Percentiles rank a stretch among this genome's conserved stretches.
Conservation (phyloP, 176 grass and related monocot species). For the Rhynchospora tenuis region DNA sequence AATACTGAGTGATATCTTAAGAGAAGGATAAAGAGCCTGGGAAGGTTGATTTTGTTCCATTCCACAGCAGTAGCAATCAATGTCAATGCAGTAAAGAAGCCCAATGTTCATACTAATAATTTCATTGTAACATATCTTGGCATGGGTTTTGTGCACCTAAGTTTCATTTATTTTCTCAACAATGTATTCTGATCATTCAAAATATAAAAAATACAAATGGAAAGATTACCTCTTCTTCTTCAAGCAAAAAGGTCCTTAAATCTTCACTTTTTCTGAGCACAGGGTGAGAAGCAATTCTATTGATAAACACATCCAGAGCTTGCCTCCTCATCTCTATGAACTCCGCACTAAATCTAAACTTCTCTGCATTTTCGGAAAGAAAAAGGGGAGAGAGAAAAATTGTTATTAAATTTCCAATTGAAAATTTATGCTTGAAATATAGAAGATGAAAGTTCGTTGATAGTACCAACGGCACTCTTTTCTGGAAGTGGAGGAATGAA, state of each 20-base stretch:
- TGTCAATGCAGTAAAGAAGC: neutral
- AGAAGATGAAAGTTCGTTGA: neutral
- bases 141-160: neutral
- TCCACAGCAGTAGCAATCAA: neutral
- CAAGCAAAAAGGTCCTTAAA: slow-evolving; percentile 82
- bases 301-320: slow-evolving; percentile 80
- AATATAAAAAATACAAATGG: neutral
- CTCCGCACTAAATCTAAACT: slow-evolving; percentile 92
- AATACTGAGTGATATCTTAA: neutral
- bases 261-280: slow-evolving; percentile 87
- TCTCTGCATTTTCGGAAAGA: slow-evolving; percentile 47
- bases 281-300: slow-evolving; percentile 90
- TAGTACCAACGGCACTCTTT: slow-evolving; percentile 96
- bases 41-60: neutral
- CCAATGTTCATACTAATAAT: neutral
- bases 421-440: slow-evolving; percentile 18
- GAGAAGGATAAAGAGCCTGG: neutral
- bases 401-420: neutral
- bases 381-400: neutral
- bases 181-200: neutral
- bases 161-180: neutral
- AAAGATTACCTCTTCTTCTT: slow-evolving; percentile 90
- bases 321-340: slow-evolving; percentile 97
- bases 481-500: slow-evolving; percentile 95
- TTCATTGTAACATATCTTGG: neutral